Base-by-base conservation (phyloP, 2,329 filamentous ascomycete genomes). In the Tolypocladium guangdongense region DNA sequence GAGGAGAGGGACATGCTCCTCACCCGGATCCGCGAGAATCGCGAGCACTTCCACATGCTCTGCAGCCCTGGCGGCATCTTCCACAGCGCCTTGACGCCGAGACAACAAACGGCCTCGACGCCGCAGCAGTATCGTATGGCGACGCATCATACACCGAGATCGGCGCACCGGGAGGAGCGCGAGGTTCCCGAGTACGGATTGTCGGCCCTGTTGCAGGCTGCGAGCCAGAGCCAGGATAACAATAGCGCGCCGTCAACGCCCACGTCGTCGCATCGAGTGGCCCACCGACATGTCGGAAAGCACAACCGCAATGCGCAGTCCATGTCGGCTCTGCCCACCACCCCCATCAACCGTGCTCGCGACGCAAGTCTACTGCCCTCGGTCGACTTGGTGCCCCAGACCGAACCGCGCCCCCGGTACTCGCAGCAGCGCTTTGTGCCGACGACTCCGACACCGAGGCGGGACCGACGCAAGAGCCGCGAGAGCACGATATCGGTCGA, bases 11-110 rank as follows among this genome's bases (percentile, higher is more conserved):
- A 83, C 39, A 79, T 88, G 66, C 76, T 96, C 50, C 81, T 91
- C 55, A 88, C 84, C 57, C 85, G 92, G 22, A 95, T 97, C 58
- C 83, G 87, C 43, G 89, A 95, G 66, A 96, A 96, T 64, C 78
- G 92, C 57, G 88, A 95, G 64, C 90, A 95, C 64, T 84, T 95
- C 61, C 87, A 88, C 55, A 79, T 80, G 64, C 80, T 95, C 49
- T 85, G 87, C 63, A 86, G 88, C 61, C 87, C 88, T 2, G 86
- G 87, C 16, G 83, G 82, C 50, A 80, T 82, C 36, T 83, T 83
- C 53, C 80, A 87, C 56, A 73, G 80, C 54, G 76, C 82, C 54
- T 71, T 84, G 55, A 83, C 81, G 2, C 83, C 84, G 58, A 71
- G 77, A 71, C 68, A 75, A 58, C 67, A 78, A 62, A 60, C 66